Evolutionary conservation across 208 protist species (phyloP).

Genomic region (Trypanosoma melophagium): DNA sequence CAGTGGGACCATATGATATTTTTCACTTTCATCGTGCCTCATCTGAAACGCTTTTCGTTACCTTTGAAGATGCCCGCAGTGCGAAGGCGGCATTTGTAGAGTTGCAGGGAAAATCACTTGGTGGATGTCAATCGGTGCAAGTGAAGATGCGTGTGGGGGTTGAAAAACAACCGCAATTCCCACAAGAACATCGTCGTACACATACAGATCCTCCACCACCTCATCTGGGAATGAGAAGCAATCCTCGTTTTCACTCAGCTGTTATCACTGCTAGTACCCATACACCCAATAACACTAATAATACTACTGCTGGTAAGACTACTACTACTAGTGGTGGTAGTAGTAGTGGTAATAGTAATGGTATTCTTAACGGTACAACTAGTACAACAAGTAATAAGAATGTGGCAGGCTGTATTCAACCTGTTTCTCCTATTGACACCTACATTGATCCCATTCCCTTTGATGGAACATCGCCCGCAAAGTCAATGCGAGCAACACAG

Average conservation of each 20-base stretch:
- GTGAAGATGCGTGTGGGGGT: slow-evolving; percentile 12
- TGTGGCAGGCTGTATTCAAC: too few species aligned
- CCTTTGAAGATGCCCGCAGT: slow-evolving; percentile 17
- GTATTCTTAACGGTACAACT: too few species aligned
- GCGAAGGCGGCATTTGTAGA: slow-evolving; percentile 10
- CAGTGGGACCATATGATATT: background rate
- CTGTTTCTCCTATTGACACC: too few species aligned
- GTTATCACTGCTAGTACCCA: background rate
- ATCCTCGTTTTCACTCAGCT: too few species aligned
- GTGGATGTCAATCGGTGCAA: slow-evolving; percentile 3
- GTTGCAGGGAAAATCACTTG: slow-evolving; percentile 13
- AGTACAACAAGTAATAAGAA: too few species aligned
- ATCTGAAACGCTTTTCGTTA: slow-evolving; percentile 2
- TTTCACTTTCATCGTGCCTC: slow-evolving; percentile 9
- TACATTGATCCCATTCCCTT: too few species aligned
- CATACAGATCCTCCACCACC: too few species aligned
- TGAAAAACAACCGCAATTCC: background rate
- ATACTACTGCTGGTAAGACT: background rate
- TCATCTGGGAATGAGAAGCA: too few species aligned
- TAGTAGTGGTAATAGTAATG: background rate
- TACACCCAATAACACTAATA: background rate
- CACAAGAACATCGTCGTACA: too few species aligned
- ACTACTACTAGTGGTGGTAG: background rate
- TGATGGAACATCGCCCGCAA: too few species aligned
- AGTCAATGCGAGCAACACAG: too few species aligned